Percentiles rank a stretch among this genome's conserved stretches.
These are phyloP conservation scores for Hibiscus tridactylites DNA, from an alignment of 345 rosid species.

Conservation along the genomic window DNA sequence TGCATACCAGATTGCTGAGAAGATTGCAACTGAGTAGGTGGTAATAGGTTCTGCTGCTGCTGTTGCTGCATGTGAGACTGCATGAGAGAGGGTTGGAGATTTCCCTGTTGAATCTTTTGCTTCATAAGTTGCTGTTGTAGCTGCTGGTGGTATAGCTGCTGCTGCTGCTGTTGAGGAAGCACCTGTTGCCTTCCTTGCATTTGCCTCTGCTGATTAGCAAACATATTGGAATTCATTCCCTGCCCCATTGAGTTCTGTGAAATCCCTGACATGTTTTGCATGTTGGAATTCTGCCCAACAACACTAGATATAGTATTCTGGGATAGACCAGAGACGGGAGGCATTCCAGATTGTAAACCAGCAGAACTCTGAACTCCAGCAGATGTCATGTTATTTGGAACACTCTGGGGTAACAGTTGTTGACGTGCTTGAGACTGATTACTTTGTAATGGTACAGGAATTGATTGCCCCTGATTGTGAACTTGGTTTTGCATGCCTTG, in stretches of 20 bases:
- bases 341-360: slow-evolving; percentile 54
- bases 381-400: slow-evolving; percentile 53
- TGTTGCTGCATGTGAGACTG: slow-evolving; percentile 45
- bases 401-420: slow-evolving; percentile 49
- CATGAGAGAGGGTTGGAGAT: slow-evolving; percentile 46
- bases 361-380: slow-evolving; percentile 56
- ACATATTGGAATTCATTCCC: slow-evolving; percentile 48
- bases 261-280: slow-evolving; percentile 54
- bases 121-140: slow-evolving; percentile 53
- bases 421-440: slow-evolving; percentile 57
- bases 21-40: slow-evolving; percentile 51
- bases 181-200: slow-evolving; percentile 55
- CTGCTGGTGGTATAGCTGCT: neutral
- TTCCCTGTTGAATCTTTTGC: slow-evolving; percentile 66
- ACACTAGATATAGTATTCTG: slow-evolving; percentile 41
- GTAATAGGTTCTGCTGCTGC: slow-evolving; percentile 20
- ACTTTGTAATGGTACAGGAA: slow-evolving; percentile 42
- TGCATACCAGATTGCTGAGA: slow-evolving; percentile 38
- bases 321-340: slow-evolving; percentile 46
- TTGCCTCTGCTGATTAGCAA: slow-evolving; percentile 59
- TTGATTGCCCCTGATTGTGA: slow-evolving; percentile 50
- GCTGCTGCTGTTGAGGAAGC: slow-evolving; percentile 18
- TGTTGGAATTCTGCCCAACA: slow-evolving; percentile 55
- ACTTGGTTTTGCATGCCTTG: slow-evolving; percentile 45
- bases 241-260: slow-evolving; percentile 35